These are phyloP conservation scores for Meyerozyma smithsonii DNA, from an alignment of 1,139 yeast species.

Conservation along the genomic window DNA sequence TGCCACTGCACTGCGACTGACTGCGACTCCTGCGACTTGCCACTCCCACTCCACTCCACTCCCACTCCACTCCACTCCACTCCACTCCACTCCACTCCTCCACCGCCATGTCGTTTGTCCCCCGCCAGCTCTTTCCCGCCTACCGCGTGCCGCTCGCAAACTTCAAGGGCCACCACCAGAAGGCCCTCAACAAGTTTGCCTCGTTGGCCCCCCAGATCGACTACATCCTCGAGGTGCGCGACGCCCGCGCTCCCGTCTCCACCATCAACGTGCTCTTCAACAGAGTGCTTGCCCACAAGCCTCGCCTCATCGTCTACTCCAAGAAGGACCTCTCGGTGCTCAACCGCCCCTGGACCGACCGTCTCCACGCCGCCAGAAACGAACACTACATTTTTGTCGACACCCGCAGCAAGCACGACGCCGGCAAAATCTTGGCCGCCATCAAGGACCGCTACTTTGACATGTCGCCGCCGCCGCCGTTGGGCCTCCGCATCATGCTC, in stretches of 20 bases:
- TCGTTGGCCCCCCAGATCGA: slow-evolving; percentile 78
- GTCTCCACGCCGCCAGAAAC: slow-evolving; percentile 49
- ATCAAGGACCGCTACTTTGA: slow-evolving; percentile 40
- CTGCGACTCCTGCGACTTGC: too few species aligned
- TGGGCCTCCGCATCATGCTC: slow-evolving; percentile 72
- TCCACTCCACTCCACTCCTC: too few species aligned
- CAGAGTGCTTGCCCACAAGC: slow-evolving; percentile 54
- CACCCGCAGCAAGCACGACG: slow-evolving; percentile 50
- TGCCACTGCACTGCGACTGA: too few species aligned
- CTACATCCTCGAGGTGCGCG: slow-evolving; percentile 77
- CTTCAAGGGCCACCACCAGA: slow-evolving; percentile 88
- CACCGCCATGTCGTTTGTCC: slow-evolving; percentile 39
- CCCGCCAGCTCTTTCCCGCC: slow-evolving; percentile 53
- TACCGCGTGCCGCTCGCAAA: slow-evolving; percentile 69
- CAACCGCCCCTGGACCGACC: slow-evolving; percentile 29
- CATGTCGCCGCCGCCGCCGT: slow-evolving; percentile 68
- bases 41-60: too few species aligned
- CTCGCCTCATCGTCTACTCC: slow-evolving; percentile 60
- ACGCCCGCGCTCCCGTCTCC: slow-evolving; percentile 82
- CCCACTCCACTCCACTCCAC: too few species aligned
- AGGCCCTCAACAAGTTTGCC: slow-evolving; percentile 67
- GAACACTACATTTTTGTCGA: slow-evolving; percentile 61
- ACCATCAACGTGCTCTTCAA: slow-evolving; percentile 82
- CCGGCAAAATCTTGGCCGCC: slow-evolving; percentile 43
- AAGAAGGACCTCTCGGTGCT: slow-evolving; percentile 53